Base-by-base conservation (phyloP, 352 stramenopile genomes). In the Globisporangium iwayamae region DNA sequence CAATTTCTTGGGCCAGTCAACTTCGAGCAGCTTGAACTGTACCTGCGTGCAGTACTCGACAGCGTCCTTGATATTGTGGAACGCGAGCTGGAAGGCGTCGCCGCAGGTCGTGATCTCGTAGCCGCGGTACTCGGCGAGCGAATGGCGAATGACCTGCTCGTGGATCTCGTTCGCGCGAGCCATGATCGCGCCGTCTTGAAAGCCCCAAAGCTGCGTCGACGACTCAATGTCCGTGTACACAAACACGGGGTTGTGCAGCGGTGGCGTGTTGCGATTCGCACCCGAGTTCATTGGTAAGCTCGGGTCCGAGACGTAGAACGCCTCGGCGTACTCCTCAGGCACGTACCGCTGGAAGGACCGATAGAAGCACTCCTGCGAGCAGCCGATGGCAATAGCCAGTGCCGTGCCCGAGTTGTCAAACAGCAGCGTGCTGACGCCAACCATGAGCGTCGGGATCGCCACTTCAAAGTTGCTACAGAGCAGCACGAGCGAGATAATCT, bases 141-240 rank as follows among this genome's bases (percentile, higher is more conserved):
- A 65, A 3, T 59, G 56, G 5, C 75, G 69, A 18, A 87, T 69
- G 52, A 89, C 63, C 34, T 81, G 76, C 18, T 89, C 79, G 54
- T 89, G 80, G 22, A 85, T 62, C 38, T 85, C 73, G 38, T 83
- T 78, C 13, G 80, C 80, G 16, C 62, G 71, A 41, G 67, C 50
- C 75, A 89, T 87, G 39, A 81, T 65, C 4, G 56, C 39, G 2
- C 68, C 71, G 25, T 84, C 67, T 16, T 74, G 56, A 20, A 80
- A 46, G 0, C 62, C 46, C 80, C 80, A 88, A 5, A 88, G 65
- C 54, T 70, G 62, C 11, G 68, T 88, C 22, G 80, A 89, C 16
- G 76, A 73, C 60, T 89, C 78, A 55, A 86, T 86, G 65, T 89
- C 80, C 16, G 80, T 89, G 76, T 81, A 85, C 28, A 89, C 76